Percentiles rank a stretch among this genome's conserved stretches.
phyloP scores from a whole-genome alignment of 2,329 filamentous ascomycete species.

The Aspergillus flavus region DNA sequence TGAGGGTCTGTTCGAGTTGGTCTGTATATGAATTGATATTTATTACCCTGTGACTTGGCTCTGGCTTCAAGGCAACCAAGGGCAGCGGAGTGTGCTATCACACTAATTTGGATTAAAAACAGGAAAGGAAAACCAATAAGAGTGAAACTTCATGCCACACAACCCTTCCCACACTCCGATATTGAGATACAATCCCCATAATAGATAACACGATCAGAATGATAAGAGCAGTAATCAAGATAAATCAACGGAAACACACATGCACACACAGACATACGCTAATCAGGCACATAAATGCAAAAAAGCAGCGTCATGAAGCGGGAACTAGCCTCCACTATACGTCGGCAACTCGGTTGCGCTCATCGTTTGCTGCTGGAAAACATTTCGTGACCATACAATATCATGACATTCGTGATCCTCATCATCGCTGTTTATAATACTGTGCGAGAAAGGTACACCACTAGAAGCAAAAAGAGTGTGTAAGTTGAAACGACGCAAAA shows the following conservation, averaged over 20 bases:
- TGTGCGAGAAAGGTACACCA: constrained; percentile 43
- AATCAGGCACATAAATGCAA: constrained; percentile 23
- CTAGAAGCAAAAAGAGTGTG: constrained; percentile 32
- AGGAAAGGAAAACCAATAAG: constrained; percentile 16
- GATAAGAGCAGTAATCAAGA: constrained; percentile 6
- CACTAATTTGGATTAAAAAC: background rate
- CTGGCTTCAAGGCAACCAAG: background rate
- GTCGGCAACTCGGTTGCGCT: constrained; percentile 27
- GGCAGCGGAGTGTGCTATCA: constrained; percentile 2
- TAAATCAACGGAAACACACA: constrained; percentile 4
- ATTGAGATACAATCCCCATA: constrained; percentile 8
- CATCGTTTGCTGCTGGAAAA: constrained; percentile 24
- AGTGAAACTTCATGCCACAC: constrained; percentile 20
- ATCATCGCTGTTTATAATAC: constrained; percentile 41
- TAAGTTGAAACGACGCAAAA: constrained; percentile 34
- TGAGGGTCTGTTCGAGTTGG: background rate
- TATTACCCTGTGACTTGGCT: background rate
- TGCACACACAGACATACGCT: constrained; percentile 13
- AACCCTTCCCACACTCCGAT: constrained; percentile 18
- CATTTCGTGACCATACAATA: constrained; percentile 40
- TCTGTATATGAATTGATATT: constrained; percentile 3
- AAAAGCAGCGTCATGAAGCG: constrained; percentile 21
- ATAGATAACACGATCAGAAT: background rate
- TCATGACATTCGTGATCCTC: constrained; percentile 47
- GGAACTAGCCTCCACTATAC: constrained; percentile 27